Conservation (phyloP, 176 grass and related monocot species). For the Aegilops sharonensis region DNA sequence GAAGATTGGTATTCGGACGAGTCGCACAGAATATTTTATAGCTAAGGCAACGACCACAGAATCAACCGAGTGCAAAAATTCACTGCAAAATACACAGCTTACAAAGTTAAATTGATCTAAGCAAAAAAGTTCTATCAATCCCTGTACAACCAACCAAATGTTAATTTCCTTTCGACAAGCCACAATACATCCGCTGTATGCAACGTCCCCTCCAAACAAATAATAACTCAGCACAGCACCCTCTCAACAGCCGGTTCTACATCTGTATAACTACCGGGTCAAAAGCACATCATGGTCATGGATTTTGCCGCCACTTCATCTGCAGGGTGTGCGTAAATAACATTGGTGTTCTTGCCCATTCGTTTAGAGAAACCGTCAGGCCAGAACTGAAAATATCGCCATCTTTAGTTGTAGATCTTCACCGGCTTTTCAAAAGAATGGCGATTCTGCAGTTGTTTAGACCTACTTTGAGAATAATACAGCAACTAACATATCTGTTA, state of each 20-base stretch:
- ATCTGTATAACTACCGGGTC: not conserved
- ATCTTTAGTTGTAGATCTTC: slow-evolving; percentile 69
- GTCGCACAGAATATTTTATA: not conserved
- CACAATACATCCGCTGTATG: slow-evolving; percentile 2
- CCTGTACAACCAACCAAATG: slow-evolving; percentile 42
- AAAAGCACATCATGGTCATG: not conserved
- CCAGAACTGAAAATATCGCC: not conserved
- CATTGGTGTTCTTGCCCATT: not conserved
- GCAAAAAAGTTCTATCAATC: slow-evolving; percentile 5
- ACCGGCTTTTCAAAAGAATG: slow-evolving; percentile 76
- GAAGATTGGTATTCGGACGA: not conserved
- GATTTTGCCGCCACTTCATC: not conserved
- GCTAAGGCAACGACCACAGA: not conserved
- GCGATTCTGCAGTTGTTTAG: slow-evolving; percentile 51
- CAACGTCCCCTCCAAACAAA: slow-evolving; percentile 23
- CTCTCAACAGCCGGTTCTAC: not conserved
- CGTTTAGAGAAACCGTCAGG: not conserved
- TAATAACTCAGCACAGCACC: not conserved
- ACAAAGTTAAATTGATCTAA: slow-evolving; percentile 12
- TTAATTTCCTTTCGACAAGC: slow-evolving; percentile 27
- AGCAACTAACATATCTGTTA: not conserved
- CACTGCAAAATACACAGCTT: slow-evolving; percentile 33
- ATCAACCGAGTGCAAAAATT: not conserved
- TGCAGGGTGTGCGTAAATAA: slow-evolving; percentile 5
- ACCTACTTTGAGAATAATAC: not conserved